Base-by-base conservation (phyloP, 2,329 filamentous ascomycete genomes). In the Pseudopyricularia javanii region DNA sequence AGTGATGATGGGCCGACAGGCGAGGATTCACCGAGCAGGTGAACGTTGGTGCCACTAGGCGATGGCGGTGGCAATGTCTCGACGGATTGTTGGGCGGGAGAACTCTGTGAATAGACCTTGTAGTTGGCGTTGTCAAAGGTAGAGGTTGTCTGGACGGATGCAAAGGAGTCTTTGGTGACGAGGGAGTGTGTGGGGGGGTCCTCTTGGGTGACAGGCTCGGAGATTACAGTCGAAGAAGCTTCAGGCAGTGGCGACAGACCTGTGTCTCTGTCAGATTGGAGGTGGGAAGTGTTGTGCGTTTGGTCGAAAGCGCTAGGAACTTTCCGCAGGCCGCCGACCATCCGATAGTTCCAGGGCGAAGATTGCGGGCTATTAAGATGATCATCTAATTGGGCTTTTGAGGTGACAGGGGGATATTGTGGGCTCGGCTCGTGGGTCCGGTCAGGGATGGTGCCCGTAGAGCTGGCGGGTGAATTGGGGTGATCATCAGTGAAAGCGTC, bases 261-360 rank as follows among this genome's bases (percentile, higher is more conserved):
- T 47, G 58, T 58, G 35, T 63, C 63, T 53, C 60, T 54, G n/a
- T 60, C 37, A 43, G 66, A 60, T 35, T 61, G 54, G 34, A 59
- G 54, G 49, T 59, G 56, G 33, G 58, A 54, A 52, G 62, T 58
- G 56, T 70, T n/a, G 24, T n/a, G 66, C 57, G 69, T 72, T 55
- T 64, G 68, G 62, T 74, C 73, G 53, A 64, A 57, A 58, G 69
- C 71, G 30, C 64, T 66, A 47, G 68, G 66, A 17, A 80, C 75
- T 61, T 76, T 77, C 53, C 77, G 76, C 54, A 80, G 61, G 52
- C 76, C 77, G 58, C 78, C 76, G 48, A 74, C 67, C 62, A 80
- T 69, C 57, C 73, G 74, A 59, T 76, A 75, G 61, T 74, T 78
- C 71, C 74, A 78, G 52, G 76, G 70, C 15, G 74, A 68, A 47